A percentile compares a stretch with the other conserved stretches of the same genome.
Evolutionary conservation across 1,139 yeast species (phyloP).

Genomic region (Saccharomycopsis hybrid): DNA sequence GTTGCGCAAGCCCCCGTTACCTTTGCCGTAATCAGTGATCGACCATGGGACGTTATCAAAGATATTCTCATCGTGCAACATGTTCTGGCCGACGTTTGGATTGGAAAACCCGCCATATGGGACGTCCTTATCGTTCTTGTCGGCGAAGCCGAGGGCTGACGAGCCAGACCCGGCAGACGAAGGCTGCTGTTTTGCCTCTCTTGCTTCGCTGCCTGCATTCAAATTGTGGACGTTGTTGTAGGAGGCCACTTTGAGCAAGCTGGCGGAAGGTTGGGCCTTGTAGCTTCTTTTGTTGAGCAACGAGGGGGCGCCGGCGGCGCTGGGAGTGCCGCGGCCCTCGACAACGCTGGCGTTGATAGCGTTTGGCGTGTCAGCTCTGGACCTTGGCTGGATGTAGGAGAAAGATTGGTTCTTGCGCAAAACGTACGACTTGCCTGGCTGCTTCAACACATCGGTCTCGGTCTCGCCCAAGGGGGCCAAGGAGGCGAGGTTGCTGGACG

Average conservation of each 20-base stretch:
- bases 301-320: neutral
- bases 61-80: slow-evolving; percentile 43
- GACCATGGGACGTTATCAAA: slow-evolving; percentile 75
- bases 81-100: slow-evolving; percentile 39
- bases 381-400: slow-evolving; percentile 23
- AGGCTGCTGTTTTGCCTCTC: no score
- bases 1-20: slow-evolving; percentile 84
- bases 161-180: no score
- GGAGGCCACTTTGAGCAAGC: slow-evolving; percentile 4
- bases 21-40: slow-evolving; percentile 61
- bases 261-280: neutral
- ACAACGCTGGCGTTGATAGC: no score
- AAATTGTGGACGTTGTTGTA: neutral
- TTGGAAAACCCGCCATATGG: slow-evolving; percentile 75
- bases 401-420: slow-evolving; percentile 19
- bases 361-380: slow-evolving; percentile 16
- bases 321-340: neutral
- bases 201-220: neutral
- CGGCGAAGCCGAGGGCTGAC: no score
- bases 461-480: slow-evolving; percentile 17
- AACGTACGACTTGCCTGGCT: slow-evolving; percentile 13
- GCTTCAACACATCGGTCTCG: slow-evolving; percentile 16
- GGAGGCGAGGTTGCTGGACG: slow-evolving; percentile 9
- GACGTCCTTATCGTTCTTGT: slow-evolving; percentile 35
- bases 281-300: no score